These are phyloP conservation scores for Fusarium mexicanum DNA, from an alignment of 2,329 filamentous ascomycete genomes.

Conservation along the genomic window DNA sequence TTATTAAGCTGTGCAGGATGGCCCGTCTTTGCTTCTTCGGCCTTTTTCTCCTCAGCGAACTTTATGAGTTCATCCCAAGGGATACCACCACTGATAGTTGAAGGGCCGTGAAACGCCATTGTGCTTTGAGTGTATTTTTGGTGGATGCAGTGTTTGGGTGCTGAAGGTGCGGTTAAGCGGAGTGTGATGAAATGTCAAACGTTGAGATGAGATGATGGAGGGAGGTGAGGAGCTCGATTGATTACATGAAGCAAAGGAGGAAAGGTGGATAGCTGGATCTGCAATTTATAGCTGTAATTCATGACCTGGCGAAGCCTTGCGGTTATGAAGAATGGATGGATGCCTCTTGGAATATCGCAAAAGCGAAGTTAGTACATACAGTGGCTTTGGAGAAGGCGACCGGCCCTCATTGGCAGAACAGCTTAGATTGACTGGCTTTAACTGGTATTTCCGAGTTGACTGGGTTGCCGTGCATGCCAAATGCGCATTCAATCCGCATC, in stretches of 20 bases:
- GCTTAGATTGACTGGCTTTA: background rate
- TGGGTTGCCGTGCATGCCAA: background rate
- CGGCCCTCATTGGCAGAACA: background rate
- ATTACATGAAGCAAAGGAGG: background rate
- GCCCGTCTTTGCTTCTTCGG: conserved; percentile 19
- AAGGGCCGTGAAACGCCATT: background rate
- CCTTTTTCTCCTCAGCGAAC: conserved; percentile 29
- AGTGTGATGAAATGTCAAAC: background rate
- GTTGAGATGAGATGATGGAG: background rate
- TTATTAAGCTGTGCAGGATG: conserved; percentile 50
- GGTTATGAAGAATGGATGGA: background rate
- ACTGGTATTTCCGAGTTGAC: background rate
- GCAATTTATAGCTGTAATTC: conserved; percentile 9
- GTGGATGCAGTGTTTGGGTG: background rate
- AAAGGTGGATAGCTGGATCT: background rate
- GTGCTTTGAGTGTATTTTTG: background rate
- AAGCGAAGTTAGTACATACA: conserved; percentile 23
- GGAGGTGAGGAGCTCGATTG: background rate
- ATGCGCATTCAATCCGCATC: background rate
- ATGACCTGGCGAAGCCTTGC: background rate
- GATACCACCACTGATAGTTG: background rate
- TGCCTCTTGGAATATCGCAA: conserved; percentile 11
- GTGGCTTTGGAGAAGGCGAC: background rate
- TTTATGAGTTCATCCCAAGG: conserved; percentile 33
- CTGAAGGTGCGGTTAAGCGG: background rate